Conservation (phyloP, 768 basidiomycete genomes). For the Phaeolepiota aurea region DNA sequence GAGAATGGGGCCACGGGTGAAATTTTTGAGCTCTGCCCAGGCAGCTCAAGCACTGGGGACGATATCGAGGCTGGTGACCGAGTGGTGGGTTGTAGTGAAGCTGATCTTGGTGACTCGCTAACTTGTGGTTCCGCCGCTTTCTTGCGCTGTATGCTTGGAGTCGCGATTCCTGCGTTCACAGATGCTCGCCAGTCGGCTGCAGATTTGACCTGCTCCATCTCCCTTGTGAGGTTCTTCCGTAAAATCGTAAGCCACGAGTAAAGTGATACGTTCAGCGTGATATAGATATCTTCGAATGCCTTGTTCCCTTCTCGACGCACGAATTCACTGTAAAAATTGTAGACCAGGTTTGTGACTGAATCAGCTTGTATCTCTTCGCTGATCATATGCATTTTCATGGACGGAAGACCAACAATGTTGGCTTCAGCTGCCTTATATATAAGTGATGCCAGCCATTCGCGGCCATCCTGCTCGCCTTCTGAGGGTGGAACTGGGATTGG, state of each 20-base stretch:
- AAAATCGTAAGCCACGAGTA: constrained; percentile 78
- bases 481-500: constrained; percentile 21
- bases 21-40: neutral
- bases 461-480: constrained; percentile 25
- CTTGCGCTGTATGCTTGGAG: constrained; percentile 15
- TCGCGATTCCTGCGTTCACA: constrained; percentile 17
- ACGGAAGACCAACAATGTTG: constrained; percentile 72
- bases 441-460: constrained; percentile 52
- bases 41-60: neutral
- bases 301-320: constrained; percentile 40
- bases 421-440: constrained; percentile 59
- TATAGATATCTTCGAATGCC: constrained; percentile 71
- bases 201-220: constrained; percentile 67
- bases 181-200: constrained; percentile 45
- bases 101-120: constrained; percentile 20
- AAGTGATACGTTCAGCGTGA: constrained; percentile 74
- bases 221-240: constrained; percentile 65
- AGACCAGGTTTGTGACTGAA: constrained; percentile 34
- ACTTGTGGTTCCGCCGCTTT: constrained; percentile 29
- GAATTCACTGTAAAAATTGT: constrained; percentile 71
- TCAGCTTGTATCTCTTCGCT: constrained; percentile 52
- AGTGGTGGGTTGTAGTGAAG: constrained; percentile 17
- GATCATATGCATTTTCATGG: constrained; percentile 76
- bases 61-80: neutral
- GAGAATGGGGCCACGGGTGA: neutral